These are phyloP conservation scores for Talaromyces pinophilus DNA, from an alignment of 2,329 filamentous ascomycete genomes.

Conservation along the genomic window DNA sequence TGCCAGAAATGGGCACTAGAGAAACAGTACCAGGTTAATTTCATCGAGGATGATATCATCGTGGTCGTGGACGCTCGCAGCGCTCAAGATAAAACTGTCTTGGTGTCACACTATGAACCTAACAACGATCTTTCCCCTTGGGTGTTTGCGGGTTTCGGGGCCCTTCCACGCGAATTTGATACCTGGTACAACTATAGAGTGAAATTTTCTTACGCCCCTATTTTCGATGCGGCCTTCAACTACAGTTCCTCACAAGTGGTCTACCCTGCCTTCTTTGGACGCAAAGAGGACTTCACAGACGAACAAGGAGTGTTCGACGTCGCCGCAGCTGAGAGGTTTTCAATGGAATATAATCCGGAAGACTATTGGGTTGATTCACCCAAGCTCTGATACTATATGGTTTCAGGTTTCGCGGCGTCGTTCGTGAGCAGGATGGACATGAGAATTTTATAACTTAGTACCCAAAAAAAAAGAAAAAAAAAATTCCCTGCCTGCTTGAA, in stretches of 20 bases:
- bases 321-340: background rate
- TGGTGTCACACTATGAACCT: background rate
- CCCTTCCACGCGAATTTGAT: conserved; percentile 9
- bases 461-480: background rate
- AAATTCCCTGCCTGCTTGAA: background rate
- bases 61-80: background rate
- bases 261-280: conserved; percentile 15
- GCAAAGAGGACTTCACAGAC: conserved; percentile 19
- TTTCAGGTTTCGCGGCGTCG: background rate
- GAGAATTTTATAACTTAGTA: background rate
- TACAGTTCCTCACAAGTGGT: background rate
- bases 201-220: conserved; percentile 2
- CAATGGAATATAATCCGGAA: background rate
- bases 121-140: background rate
- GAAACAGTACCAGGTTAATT: conserved; percentile 3
- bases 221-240: background rate
- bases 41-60: background rate
- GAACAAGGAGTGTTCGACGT: conserved; percentile 12
- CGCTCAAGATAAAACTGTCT: conserved; percentile 14
- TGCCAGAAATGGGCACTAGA: conserved; percentile 11
- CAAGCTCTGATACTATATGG: background rate
- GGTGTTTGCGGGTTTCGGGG: conserved; percentile 3
- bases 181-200: conserved; percentile 15
- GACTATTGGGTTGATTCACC: background rate
- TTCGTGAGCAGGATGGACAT: conserved; percentile 1